Percentiles rank a stretch among this genome's conserved stretches.
phyloP scores from a whole-genome alignment of 768 basidiomycete genomes.

The Candolleomyces aberdarensis region DNA sequence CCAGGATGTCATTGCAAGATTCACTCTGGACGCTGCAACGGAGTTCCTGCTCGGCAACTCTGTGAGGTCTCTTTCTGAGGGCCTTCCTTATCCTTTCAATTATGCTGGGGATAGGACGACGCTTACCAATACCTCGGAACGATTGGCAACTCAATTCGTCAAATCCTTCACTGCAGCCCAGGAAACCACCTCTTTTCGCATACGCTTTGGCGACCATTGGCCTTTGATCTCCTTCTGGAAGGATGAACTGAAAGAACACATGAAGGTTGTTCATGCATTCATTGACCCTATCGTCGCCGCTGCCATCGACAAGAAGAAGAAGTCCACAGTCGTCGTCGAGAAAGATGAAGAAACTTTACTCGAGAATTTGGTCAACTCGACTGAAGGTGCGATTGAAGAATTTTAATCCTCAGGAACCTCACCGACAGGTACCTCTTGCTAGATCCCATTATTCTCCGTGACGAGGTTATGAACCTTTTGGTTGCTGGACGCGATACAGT shows the following conservation, averaged over 20 bases:
- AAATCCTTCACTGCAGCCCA: slow-evolving; percentile 39
- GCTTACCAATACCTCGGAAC: not conserved
- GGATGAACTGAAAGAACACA: slow-evolving; percentile 34
- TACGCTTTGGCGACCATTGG: slow-evolving; percentile 40
- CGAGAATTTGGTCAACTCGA: slow-evolving; percentile 41
- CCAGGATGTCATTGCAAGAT: slow-evolving; percentile 43
- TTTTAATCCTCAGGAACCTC: not conserved
- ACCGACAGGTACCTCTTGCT: not conserved
- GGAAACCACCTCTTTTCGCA: slow-evolving; percentile 24
- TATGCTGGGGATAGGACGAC: slow-evolving; percentile 6
- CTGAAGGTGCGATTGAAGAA: slow-evolving; percentile 28
- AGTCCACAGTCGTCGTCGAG: slow-evolving; percentile 10
- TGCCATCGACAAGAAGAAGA: slow-evolving; percentile 32
- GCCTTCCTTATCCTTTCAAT: slow-evolving; percentile 43
- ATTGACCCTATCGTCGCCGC: slow-evolving; percentile 46
- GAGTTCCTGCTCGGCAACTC: slow-evolving; percentile 57
- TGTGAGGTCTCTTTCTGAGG: slow-evolving; percentile 46
- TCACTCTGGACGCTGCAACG: slow-evolving; percentile 63
- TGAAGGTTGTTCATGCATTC: slow-evolving; percentile 41
- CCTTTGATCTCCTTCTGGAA: slow-evolving; percentile 42
- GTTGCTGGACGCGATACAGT: slow-evolving; percentile 45
- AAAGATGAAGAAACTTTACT: slow-evolving; percentile 35
- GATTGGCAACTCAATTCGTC: slow-evolving; percentile 17
- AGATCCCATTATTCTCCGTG: slow-evolving; percentile 32
- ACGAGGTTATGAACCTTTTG: slow-evolving; percentile 41